Conservation (phyloP, 2,329 filamentous ascomycete genomes). For the Neofusicoccum kwambonambiense region DNA sequence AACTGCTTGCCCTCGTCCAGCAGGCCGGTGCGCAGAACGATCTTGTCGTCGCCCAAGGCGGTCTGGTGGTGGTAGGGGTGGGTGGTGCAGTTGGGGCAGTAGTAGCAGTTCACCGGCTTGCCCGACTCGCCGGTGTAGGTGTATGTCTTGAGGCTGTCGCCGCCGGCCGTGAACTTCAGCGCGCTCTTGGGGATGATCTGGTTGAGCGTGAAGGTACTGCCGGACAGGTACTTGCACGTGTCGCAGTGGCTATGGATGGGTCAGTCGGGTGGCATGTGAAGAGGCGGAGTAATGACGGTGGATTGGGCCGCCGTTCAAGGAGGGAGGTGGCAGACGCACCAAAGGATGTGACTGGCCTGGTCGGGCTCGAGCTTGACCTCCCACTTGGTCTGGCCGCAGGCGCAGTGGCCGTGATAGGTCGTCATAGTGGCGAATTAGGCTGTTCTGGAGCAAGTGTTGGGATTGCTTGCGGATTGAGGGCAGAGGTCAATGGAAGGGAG, state of each 20-base stretch:
- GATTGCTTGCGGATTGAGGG: neutral
- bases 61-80: conserved; percentile 58
- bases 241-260: conserved; percentile 50
- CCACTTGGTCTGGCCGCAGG: conserved; percentile 56
- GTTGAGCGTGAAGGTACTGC: conserved; percentile 54
- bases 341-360: conserved; percentile 46
- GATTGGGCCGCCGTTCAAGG: neutral
- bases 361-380: conserved; percentile 49
- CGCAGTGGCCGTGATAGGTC: conserved; percentile 52
- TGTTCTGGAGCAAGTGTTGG: conserved; percentile 9
- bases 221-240: conserved; percentile 56
- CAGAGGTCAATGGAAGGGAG: neutral
- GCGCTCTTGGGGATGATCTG: conserved; percentile 52
- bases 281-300: neutral
- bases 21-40: conserved; percentile 53
- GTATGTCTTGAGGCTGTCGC: conserved; percentile 48
- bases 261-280: neutral
- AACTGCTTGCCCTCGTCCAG: conserved; percentile 49
- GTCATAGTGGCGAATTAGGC: conserved; percentile 36
- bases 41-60: conserved; percentile 50
- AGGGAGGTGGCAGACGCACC: conserved; percentile 33
- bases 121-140: conserved; percentile 58
- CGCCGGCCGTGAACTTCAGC: conserved; percentile 54
- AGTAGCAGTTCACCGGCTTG: conserved; percentile 58
- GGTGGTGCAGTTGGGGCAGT: conserved; percentile 56